Evolutionary conservation across 495 filamentous ascomycete species (phyloP).

Genomic region (Hypoxylon trugodes): DNA sequence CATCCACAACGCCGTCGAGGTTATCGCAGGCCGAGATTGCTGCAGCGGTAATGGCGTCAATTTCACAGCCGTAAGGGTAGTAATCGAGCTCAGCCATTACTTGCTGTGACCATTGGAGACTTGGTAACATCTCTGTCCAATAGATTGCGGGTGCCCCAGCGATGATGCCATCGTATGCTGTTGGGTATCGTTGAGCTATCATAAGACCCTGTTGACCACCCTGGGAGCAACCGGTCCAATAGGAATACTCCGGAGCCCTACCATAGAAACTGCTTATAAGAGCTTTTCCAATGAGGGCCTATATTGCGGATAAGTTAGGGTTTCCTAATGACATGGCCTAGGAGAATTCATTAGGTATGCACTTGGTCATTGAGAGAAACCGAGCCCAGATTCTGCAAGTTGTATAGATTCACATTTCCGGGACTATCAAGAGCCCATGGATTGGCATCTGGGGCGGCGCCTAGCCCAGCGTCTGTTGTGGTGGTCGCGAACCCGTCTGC

Average conservation of each 20-base stretch:
- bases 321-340: too few species aligned
- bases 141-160: slow-evolving; percentile 50
- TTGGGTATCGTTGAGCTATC: slow-evolving; percentile 54
- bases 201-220: slow-evolving; percentile 56
- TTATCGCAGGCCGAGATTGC: slow-evolving; percentile 50
- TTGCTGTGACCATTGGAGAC: slow-evolving; percentile 39
- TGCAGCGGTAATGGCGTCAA: slow-evolving; percentile 43
- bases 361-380: slow-evolving; percentile 7
- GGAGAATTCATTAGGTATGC: too few species aligned
- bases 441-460: slow-evolving; percentile 15
- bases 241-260: slow-evolving; percentile 46
- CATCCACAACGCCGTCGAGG: slow-evolving; percentile 50
- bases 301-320: too few species aligned
- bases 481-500: slow-evolving; percentile 45
- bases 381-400: slow-evolving; percentile 31
- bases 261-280: slow-evolving; percentile 49
- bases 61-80: slow-evolving; percentile 44
- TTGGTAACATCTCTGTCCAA: slow-evolving; percentile 35
- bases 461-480: slow-evolving; percentile 41
- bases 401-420: slow-evolving; percentile 41
- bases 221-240: slow-evolving; percentile 57
- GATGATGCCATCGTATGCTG: slow-evolving; percentile 52
- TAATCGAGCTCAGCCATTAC: slow-evolving; percentile 42
- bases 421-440: slow-evolving; percentile 41
- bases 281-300: slow-evolving; percentile 47